These are phyloP conservation scores for Cryphonectria radicalis DNA, from an alignment of 2,329 filamentous ascomycete species.

Conservation along the genomic window DNA sequence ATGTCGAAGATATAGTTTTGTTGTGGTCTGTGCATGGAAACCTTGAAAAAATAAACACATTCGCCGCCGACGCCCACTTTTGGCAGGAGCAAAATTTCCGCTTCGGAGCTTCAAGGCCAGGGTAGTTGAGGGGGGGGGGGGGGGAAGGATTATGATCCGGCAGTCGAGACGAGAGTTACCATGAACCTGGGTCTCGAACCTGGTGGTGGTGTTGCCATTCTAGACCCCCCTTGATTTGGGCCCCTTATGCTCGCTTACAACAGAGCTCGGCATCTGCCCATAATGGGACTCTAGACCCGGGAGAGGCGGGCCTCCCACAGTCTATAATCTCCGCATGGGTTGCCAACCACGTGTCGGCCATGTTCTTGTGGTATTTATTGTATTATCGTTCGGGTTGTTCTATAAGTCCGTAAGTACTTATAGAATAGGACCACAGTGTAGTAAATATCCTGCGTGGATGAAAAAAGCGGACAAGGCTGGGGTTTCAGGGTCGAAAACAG, in stretches of 20 bases:
- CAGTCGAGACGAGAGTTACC: neutral
- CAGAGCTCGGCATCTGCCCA: neutral
- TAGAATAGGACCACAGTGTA: too few relatives aligned
- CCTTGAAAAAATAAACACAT: neutral
- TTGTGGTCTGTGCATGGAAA: neutral
- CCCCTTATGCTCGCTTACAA: neutral
- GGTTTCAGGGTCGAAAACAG: neutral
- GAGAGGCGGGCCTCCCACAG: neutral
- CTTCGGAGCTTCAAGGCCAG: neutral
- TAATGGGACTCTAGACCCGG: neutral
- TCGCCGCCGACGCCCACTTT: neutral
- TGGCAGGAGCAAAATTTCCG: neutral
- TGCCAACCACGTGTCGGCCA: neutral
- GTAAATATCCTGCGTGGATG: too few relatives aligned
- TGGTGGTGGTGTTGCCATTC: neutral
- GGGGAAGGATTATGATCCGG: neutral
- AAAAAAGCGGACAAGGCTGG: too few relatives aligned
- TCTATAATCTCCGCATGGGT: conserved; percentile 1
- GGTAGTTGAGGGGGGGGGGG: neutral
- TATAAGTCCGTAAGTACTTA: neutral
- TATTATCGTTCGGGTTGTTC: neutral
- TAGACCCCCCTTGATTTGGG: neutral
- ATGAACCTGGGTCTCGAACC: neutral
- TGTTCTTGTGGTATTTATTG: neutral
- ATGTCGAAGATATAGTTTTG: neutral